Percentiles rank a stretch among this genome's conserved stretches.
Conservation (phyloP, 805 yeast species). For the Debaryomyces prosopidis region DNA sequence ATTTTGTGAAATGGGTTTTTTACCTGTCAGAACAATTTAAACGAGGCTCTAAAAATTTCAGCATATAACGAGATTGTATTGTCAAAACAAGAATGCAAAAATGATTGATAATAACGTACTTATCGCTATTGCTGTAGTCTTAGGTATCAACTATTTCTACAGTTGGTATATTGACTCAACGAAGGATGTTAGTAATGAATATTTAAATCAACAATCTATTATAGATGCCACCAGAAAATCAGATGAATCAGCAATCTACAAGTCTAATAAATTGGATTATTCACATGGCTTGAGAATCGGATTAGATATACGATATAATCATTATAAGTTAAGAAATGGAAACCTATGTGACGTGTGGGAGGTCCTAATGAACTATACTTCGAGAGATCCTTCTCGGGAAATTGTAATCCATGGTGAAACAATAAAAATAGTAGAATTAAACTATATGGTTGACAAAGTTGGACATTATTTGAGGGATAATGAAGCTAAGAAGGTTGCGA, state of each 20-base stretch:
- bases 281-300: conserved; percentile 72
- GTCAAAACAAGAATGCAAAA: neutral
- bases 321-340: conserved; percentile 72
- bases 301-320: conserved; percentile 58
- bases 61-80: neutral
- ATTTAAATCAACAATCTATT: conserved; percentile 64
- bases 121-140: conserved; percentile 18
- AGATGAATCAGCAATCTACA: conserved; percentile 73
- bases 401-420: conserved; percentile 22
- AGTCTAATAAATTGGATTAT: conserved; percentile 73
- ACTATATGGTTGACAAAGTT: conserved; percentile 26
- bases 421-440: conserved; percentile 21
- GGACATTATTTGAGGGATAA: conserved; percentile 14
- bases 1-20: too few relatives aligned
- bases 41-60: too few relatives aligned
- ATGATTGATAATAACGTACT: conserved; percentile 11
- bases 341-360: conserved; percentile 74
- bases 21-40: too few relatives aligned
- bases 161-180: conserved; percentile 30
- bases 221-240: conserved; percentile 62
- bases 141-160: conserved; percentile 19
- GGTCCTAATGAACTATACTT: conserved; percentile 36
- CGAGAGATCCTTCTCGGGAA: conserved; percentile 16
- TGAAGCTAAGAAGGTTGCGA: conserved; percentile 21
- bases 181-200: conserved; percentile 59